A percentile compares a stretch with the other conserved stretches of the same genome.
phyloP scores from a whole-genome alignment of 441 rosid genomes.

The Manihot esculenta region DNA sequence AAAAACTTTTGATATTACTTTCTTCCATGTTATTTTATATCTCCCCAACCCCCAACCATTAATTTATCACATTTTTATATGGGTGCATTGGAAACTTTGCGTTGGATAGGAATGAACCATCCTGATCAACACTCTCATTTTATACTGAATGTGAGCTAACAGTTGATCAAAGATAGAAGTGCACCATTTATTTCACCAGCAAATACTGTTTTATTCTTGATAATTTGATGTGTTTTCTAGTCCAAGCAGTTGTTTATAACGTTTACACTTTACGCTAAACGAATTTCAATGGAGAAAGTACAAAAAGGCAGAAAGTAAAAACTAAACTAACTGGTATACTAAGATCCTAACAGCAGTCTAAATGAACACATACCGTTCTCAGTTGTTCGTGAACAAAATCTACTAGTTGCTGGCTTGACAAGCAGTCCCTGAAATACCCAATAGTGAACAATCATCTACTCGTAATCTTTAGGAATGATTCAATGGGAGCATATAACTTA shows the following conservation, averaged over 20 bases:
- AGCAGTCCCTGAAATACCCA: constrained; percentile 78
- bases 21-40: no score
- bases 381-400: constrained; percentile 84
- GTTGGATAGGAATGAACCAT: no score
- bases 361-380: constrained; percentile 44
- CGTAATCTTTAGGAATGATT: background rate
- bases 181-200: no score
- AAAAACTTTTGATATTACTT: no score
- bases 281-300: background rate
- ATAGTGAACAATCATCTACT: constrained; percentile 11
- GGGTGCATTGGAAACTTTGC: no score
- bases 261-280: background rate
- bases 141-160: no score
- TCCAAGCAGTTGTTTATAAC: background rate
- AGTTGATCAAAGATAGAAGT: background rate
- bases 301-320: background rate
- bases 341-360: background rate
- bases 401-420: constrained; percentile 94
- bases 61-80: no score
- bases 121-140: no score
- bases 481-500: background rate
- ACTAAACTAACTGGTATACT: background rate
- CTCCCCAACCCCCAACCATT: no score
- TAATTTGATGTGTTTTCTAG: background rate
- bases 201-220: no score